Conservation (phyloP, 2,329 filamentous ascomycete species). For the Pyrenophora seminiperda region DNA sequence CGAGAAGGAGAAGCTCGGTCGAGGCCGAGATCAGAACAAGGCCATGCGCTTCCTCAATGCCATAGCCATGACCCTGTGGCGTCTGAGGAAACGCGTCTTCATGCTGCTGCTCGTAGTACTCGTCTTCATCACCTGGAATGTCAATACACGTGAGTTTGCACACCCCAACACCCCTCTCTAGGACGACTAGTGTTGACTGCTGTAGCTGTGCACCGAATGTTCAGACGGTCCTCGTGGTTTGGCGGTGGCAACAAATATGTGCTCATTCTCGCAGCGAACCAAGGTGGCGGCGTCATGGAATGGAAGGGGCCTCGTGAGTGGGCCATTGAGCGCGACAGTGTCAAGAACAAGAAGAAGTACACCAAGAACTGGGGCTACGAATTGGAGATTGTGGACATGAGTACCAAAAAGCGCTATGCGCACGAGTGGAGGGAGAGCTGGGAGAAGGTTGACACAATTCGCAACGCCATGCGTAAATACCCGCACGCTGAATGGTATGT, state of each 20-base stretch:
- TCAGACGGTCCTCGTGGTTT: slow-evolving; percentile 72
- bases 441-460: slow-evolving; percentile 97
- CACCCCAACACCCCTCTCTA: not conserved
- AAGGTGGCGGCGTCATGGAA: slow-evolving; percentile 97
- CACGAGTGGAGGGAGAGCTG: slow-evolving; percentile 99
- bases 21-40: slow-evolving; percentile 55
- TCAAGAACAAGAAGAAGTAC: slow-evolving; percentile 93
- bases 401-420: slow-evolving; percentile 96
- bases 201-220: slow-evolving; percentile 63
- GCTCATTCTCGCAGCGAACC: slow-evolving; percentile 89
- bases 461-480: slow-evolving; percentile 88
- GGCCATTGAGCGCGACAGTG: slow-evolving; percentile 96
- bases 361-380: slow-evolving; percentile 89
- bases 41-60: slow-evolving; percentile 42
- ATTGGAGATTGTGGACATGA: slow-evolving; percentile 96
- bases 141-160: slow-evolving; percentile 70
- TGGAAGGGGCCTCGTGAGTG: slow-evolving; percentile 98
- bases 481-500: slow-evolving; percentile 93
- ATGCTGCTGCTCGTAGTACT: slow-evolving; percentile 65
- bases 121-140: slow-evolving; percentile 68
- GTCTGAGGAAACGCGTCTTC: slow-evolving; percentile 67
- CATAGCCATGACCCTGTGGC: slow-evolving; percentile 63
- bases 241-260: slow-evolving; percentile 92
- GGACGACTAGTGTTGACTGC: slow-evolving; percentile 14
- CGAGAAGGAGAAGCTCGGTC: slow-evolving; percentile 78